Evolutionary conservation across 2,329 filamentous ascomycete genomes (phyloP), one percentile per base, ranked within the genome.

Genomic region (Pseudopyricularia javanii): DNA sequence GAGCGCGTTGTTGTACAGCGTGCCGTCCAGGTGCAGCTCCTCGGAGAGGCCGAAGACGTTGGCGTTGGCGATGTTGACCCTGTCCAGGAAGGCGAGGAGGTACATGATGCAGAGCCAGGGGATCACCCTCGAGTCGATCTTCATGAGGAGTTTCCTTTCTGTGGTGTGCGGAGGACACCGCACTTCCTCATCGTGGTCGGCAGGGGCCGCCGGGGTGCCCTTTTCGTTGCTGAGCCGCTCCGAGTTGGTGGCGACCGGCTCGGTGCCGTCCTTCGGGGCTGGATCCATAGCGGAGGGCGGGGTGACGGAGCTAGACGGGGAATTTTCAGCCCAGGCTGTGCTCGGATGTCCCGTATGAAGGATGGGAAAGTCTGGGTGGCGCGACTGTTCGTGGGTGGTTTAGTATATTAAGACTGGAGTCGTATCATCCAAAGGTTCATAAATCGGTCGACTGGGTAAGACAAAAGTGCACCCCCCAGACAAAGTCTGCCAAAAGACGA

Each of bases 11-110:
- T 89, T 91, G 68, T 86, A 91, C 61, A 86, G 70, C 5, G 70
- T 68, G 45, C 71, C 71, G 24, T 74, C 65, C 28, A 91, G 75
- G 3, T 71, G 56, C 5, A 91, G 72, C 57, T 91, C 86, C 11
- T 73, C 61, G 26, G 73, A 71, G 14, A 91, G 71, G 33, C 40
- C 76, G 56, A 88, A 88, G 47, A 86, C 74, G 45, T 76, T 79
- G 28, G 86, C 87, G 67, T 91, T 91, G 65, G 82, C 83, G 60
- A 91, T 88, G 63, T 91, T 91, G 63, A 90, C 85, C 17, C 32
- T 28, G 64, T 85, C 82, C 50, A 88, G 68, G 61, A 88, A 87
- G 35, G 83, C 83, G 49, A 86, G 70, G 40, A 86, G 68, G 63
- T 88, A 89, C 64, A 91, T 73, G 55, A 90, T 71, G 63, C 80